phyloP scores from a whole-genome alignment of 768 basidiomycete species.

The Tulasnella sp. region DNA sequence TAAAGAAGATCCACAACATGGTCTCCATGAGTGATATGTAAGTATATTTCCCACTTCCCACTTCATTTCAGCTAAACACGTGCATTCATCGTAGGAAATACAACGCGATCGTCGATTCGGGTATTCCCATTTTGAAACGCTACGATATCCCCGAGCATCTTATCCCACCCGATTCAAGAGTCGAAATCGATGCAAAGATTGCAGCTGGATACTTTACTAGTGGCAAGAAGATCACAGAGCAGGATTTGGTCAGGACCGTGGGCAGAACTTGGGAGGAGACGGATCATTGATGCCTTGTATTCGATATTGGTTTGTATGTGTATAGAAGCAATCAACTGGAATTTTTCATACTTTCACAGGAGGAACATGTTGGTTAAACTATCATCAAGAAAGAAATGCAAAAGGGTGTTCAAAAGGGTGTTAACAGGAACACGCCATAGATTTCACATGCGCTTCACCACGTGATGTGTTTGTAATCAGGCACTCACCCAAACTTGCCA shows the following conservation, averaged over 20 bases:
- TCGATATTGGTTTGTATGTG: background rate
- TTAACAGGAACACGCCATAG: too few relatives aligned
- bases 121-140: conserved; percentile 65
- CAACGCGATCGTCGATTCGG: conserved; percentile 80
- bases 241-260: conserved; percentile 72
- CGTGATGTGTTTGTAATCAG: too few relatives aligned
- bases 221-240: conserved; percentile 61
- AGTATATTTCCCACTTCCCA: conserved; percentile 19
- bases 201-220: conserved; percentile 85
- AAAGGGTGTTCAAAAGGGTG: too few relatives aligned
- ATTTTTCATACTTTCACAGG: too few relatives aligned
- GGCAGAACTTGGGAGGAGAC: conserved; percentile 85
- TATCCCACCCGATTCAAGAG: conserved; percentile 77
- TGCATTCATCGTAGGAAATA: conserved; percentile 53
- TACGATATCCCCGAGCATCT: conserved; percentile 89
- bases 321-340: too few relatives aligned
- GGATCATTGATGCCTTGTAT: conserved; percentile 40
- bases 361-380: too few relatives aligned
- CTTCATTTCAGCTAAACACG: background rate
- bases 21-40: conserved; percentile 83
- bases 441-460: too few relatives aligned
- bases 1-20: conserved; percentile 80
- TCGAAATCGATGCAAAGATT: conserved; percentile 96
- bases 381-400: too few relatives aligned
- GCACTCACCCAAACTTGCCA: too few relatives aligned